These are phyloP conservation scores for Russula virescens DNA, from an alignment of 768 basidiomycete genomes.

Conservation along the genomic window DNA sequence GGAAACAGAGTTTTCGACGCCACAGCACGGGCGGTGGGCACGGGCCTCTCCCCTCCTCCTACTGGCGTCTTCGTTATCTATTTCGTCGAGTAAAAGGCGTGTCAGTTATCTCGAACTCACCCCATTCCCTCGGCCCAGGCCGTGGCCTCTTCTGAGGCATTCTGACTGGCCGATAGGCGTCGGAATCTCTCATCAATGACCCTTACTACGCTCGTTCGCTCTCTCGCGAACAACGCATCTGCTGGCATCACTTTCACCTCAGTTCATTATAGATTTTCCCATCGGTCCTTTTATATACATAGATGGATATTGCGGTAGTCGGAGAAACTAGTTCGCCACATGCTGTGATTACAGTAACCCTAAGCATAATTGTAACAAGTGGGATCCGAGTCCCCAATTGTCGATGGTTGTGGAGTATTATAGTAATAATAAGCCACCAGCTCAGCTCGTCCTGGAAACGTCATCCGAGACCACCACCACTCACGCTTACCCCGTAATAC, in stretches of 20 bases:
- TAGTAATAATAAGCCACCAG: background rate
- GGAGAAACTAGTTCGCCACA: background rate
- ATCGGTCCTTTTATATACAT: background rate
- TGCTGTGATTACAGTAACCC: background rate
- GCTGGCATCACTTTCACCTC: background rate
- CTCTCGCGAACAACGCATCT: background rate
- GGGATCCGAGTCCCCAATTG: background rate
- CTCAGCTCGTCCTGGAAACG: background rate
- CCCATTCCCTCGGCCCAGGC: constrained; percentile 1
- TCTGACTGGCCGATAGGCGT: constrained; percentile 3
- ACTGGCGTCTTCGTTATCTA: background rate
- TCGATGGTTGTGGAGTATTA: background rate
- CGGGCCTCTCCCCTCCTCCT: background rate
- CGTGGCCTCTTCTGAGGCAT: background rate
- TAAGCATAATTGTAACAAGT: background rate
- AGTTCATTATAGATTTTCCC: constrained; percentile 3
- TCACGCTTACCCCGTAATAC: background rate
- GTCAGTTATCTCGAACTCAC: background rate
- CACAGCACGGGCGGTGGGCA: background rate
- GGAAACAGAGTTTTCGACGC: background rate
- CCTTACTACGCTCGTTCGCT: background rate
- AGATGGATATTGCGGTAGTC: background rate
- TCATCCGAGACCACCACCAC: background rate
- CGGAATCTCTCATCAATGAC: background rate
- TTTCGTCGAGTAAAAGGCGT: background rate